A percentile compares a stretch with the other conserved stretches of the same genome.
phyloP scores from a whole-genome alignment of 1,284 basidiomycete species.

The Golubevia pallescens region DNA sequence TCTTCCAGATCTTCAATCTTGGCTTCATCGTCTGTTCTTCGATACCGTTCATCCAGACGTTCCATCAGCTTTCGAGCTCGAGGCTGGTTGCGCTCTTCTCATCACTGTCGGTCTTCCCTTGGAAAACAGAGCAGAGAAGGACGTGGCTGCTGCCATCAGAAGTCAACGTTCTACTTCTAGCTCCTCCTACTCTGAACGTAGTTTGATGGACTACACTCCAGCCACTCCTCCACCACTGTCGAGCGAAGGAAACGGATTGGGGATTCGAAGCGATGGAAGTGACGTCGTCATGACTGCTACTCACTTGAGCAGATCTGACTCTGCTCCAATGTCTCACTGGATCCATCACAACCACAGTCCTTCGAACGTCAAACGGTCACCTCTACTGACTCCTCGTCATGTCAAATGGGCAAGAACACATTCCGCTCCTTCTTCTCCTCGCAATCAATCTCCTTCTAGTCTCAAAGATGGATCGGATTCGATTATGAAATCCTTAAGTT shows the following conservation, averaged over 20 bases:
- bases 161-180: not conserved
- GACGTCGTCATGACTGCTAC: not conserved
- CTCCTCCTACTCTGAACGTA: not conserved
- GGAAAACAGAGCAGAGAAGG: constrained; percentile 13
- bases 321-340: constrained; percentile 3
- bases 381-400: not conserved
- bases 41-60: constrained; percentile 33
- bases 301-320: not conserved
- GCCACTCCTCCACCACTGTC: not conserved
- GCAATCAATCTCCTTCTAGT: not conserved
- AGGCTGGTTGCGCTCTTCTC: constrained; percentile 42
- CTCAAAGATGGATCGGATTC: not conserved
- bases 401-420: not conserved
- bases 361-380: not conserved
- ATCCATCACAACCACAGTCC: constrained; percentile 7
- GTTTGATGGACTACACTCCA: not conserved
- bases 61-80: constrained; percentile 45
- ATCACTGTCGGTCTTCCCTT: constrained; percentile 28
- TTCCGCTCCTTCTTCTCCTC: not conserved
- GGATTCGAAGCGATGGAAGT: not conserved
- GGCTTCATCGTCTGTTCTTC: constrained; percentile 42
- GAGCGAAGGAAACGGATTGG: not conserved
- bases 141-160: not conserved
- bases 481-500: not conserved
- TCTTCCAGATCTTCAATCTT: constrained; percentile 12